Base-by-base conservation (phyloP, 176 grass and related monocot genomes). In the Triticum turgidum region DNA sequence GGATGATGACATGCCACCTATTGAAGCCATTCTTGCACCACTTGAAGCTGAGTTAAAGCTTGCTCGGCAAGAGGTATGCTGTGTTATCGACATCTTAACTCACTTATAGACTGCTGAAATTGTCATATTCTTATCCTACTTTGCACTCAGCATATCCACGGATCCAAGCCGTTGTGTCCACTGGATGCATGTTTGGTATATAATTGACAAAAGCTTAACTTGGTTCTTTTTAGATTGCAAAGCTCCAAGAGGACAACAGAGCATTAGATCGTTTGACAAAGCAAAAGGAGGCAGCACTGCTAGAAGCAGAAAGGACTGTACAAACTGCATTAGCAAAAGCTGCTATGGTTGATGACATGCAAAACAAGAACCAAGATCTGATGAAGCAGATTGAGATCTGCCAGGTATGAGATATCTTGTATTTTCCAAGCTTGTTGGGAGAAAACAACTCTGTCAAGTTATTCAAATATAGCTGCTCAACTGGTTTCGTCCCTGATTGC, bases 381-480 rank as follows among this genome's bases (percentile, higher is more conserved):
- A 94, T 94, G 83, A 98, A 98, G 83, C 94, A 98, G 80, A 98
- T 98, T 61, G 97, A 98, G 80, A 98, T 96, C 47, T 98, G 96
- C 65, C 96, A 98, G 86, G 96, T 98, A 91, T 30, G 42, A 70
- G 13, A 33, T 3, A 63, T 80, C 8, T 85, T 86, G 59, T 38
- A 39, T 79, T 74, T 84, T 33, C 61, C 15, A 61, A 11, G 27
- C 14, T 24, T 63, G 44, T 52, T 74, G 69, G 6, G 64, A 74
- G 21, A 78, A 62, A 72, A 80, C 75, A 74, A 69, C 21, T 18
- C 10, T 12, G 6, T 27, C 33, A 44, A 56, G 61, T 78, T 17
- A 73, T 88, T 52, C 38, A 4, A 69, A 52, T 67, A 79, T 33
- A 63, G 68, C 11, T 82, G 59, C 25, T 88, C 29, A 52, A 71